Percentiles rank a stretch among this genome's conserved stretches.
These are phyloP conservation scores for Aurantiochytrium sp. DNA, from an alignment of 108 stramenopile species.

Conservation along the genomic window DNA sequence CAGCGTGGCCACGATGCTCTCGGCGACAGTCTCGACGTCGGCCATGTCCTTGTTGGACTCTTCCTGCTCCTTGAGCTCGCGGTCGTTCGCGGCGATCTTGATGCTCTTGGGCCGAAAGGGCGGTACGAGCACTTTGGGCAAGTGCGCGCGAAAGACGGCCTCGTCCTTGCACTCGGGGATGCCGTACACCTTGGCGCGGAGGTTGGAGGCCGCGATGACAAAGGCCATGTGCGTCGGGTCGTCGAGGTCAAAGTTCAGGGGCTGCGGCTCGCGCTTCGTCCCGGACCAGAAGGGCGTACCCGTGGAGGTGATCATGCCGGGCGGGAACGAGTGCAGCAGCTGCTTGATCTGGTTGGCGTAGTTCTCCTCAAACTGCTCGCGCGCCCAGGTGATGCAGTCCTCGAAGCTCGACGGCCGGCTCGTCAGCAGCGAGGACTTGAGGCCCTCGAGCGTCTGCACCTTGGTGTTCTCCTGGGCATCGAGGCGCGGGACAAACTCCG, in stretches of 20 bases:
- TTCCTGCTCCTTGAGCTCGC: slow-evolving; percentile 58
- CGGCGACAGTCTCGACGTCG: slow-evolving; percentile 43
- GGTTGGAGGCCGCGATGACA: slow-evolving; percentile 82
- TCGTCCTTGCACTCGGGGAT: slow-evolving; percentile 57
- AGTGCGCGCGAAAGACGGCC: slow-evolving; percentile 63
- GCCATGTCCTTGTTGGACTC: slow-evolving; percentile 66
- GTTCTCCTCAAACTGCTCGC: slow-evolving; percentile 83
- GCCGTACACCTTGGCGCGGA: slow-evolving; percentile 70
- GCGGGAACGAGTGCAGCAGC: slow-evolving; percentile 89
- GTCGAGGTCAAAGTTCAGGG: slow-evolving; percentile 74
- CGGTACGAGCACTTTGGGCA: slow-evolving; percentile 80
- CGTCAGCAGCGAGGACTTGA: slow-evolving; percentile 74
- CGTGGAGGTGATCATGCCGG: slow-evolving; percentile 78
- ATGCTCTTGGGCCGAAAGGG: slow-evolving; percentile 88
- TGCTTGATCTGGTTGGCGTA: slow-evolving; percentile 92
- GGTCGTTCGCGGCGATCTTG: slow-evolving; percentile 93
- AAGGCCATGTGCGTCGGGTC: slow-evolving; percentile 84
- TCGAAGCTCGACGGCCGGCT: slow-evolving; percentile 79
- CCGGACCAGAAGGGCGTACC: slow-evolving; percentile 72
- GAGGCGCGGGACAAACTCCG: slow-evolving; percentile 70
- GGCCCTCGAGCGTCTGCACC: slow-evolving; percentile 73
- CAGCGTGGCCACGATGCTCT: slow-evolving; percentile 58
- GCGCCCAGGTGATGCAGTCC: slow-evolving; percentile 89
- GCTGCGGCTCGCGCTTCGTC: slow-evolving; percentile 79
- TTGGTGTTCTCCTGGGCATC: slow-evolving; percentile 80